Evolutionary conservation across 108 stramenopile species (phyloP), one percentile per base, ranked within the genome.

Genomic region (Skeletonema grethae): DNA sequence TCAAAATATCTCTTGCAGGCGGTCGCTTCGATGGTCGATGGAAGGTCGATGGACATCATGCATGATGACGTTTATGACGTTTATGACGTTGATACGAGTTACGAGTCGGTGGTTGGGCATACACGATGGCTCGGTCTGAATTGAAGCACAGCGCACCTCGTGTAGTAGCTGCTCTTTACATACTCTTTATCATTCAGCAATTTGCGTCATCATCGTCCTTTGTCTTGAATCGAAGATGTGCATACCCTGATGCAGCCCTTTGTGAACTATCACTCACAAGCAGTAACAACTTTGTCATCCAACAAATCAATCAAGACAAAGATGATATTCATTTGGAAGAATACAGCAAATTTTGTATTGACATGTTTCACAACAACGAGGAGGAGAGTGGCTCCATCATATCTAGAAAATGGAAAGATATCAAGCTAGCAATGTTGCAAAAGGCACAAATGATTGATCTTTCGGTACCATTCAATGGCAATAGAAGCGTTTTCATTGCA

Each of bases 401-500:
- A 12, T 38, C 8, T 31, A 75, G 69, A 46, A 68, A 28, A 63
- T 75, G 69, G 80, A 81, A 63, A 62, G 63, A 65, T 61, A 24
- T 80, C 25, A 73, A 73, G 48, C 53, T 80, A 53, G 46, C 63
- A 50, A 68, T 57, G 50, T 29, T 80, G 57, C 79, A 59, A 43
- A 63, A 69, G 46, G 72, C 63, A 20, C 79, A 80, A 46, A 58
- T 73, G 63, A 16, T 80, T 56, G 79, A 67, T 73, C 24, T 69
- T 63, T 28, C 67, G 68, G 28, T 72, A 72, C 65, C 29, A 50
- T 35, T 35, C 24, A 18, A 53, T 53, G 72, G 63, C 12, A 62
- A 73, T 57, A 56, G 79, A 65, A 68, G 66, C 61, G 61, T 80
- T 22, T 80, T 73, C 64, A 48, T 80, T 65, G 79, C 79, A 43